Evolutionary conservation across 345 rosid species (phyloP).

Genomic region (Eucalyptus pumila): DNA sequence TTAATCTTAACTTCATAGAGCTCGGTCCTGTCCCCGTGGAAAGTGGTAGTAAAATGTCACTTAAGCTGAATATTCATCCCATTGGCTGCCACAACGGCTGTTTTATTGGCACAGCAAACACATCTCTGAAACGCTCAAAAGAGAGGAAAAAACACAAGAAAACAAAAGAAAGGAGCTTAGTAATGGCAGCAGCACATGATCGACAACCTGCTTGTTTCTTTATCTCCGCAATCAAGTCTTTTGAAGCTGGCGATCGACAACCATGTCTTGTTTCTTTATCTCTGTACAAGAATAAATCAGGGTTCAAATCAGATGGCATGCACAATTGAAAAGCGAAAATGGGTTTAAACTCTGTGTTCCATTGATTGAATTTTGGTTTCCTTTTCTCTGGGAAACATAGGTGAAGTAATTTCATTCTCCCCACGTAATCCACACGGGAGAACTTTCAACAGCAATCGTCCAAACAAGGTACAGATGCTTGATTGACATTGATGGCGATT

Average conservation of each 20-base stretch:
- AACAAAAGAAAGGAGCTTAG: not conserved
- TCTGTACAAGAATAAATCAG: not conserved
- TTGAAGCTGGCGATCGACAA: not conserved
- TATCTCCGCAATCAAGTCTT: not conserved
- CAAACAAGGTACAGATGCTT: not conserved
- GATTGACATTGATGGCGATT: not conserved
- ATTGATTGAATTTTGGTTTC: not conserved
- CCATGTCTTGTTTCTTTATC: not conserved
- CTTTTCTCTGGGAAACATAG: not conserved
- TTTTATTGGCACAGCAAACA: not conserved
- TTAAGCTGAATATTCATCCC: not conserved
- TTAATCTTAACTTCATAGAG: not conserved
- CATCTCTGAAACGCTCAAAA: not conserved
- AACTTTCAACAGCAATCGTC: not conserved
- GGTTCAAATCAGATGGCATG: not conserved
- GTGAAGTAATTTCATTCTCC: not conserved
- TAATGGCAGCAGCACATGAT: not conserved
- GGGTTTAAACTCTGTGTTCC: not conserved
- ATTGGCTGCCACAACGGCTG: not conserved
- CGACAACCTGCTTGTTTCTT: not conserved
- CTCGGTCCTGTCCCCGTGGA: not conserved
- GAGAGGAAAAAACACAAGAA: not conserved
- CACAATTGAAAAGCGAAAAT: not conserved
- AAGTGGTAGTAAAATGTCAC: not conserved
- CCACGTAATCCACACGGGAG: not conserved